Conservation (phyloP, 768 basidiomycete genomes). For the Lactarius deliciosus region DNA sequence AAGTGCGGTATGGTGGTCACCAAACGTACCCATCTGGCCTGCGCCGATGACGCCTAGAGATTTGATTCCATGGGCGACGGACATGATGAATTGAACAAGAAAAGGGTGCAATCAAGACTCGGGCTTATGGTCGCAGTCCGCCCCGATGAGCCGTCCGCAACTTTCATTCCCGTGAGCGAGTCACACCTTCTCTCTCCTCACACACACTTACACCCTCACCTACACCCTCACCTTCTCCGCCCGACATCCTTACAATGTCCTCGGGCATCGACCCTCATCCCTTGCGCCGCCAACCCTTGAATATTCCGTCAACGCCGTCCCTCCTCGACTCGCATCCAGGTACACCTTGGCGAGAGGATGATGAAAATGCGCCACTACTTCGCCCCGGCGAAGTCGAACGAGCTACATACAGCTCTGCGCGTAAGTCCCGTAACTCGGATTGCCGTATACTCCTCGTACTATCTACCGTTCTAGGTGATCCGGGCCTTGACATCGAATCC, state of each 20-base stretch:
- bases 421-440: background rate
- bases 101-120: background rate
- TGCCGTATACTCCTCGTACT: background rate
- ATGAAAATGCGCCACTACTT: constrained; percentile 21
- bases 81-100: constrained; percentile 39
- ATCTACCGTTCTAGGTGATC: background rate
- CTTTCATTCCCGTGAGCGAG: background rate
- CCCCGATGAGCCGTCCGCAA: background rate
- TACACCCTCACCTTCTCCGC: background rate
- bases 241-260: constrained; percentile 6
- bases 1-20: background rate
- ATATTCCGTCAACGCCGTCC: background rate
- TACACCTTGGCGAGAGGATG: constrained; percentile 21
- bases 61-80: constrained; percentile 69
- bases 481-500: background rate
- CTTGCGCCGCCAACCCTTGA: background rate
- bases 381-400: constrained; percentile 22
- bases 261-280: background rate
- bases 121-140: background rate
- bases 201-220: too few relatives aligned
- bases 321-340: constrained; percentile 9
- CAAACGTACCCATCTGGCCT: constrained; percentile 64
- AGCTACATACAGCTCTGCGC: background rate
- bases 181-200: background rate
- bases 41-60: constrained; percentile 78